These are phyloP conservation scores for Apium graveolens DNA, from an alignment of 129 eudicot species.

Conservation along the genomic window DNA sequence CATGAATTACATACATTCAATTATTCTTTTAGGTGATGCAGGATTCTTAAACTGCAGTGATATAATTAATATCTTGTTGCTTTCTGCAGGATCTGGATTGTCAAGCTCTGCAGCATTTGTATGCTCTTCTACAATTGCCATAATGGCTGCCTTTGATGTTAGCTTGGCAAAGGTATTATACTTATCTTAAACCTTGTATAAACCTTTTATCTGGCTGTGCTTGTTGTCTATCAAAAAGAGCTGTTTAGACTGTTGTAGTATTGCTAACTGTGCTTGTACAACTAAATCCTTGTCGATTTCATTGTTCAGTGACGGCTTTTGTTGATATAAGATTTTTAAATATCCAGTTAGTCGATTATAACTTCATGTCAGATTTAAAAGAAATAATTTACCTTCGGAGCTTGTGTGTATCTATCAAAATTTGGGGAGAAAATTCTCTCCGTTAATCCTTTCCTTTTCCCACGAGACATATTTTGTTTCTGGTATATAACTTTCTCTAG, in stretches of 20 bases:
- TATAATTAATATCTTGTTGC: not conserved
- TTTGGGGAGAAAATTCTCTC: not conserved
- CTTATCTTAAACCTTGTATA: not conserved
- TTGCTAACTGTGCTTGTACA: not conserved
- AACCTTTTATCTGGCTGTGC: not conserved
- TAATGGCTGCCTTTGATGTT: conserved; percentile 78
- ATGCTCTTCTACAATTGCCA: conserved; percentile 90
- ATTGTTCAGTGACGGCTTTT: not conserved
- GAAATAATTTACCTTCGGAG: not conserved
- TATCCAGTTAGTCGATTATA: not conserved
- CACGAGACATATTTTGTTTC: not conserved
- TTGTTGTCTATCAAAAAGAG: not conserved
- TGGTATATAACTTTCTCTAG: not conserved
- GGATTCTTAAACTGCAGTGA: not conserved
- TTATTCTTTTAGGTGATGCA: conserved; percentile 7
- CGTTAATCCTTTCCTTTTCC: not conserved
- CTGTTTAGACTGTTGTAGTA: not conserved
- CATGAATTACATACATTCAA: not conserved
- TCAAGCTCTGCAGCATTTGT: conserved; percentile 99
- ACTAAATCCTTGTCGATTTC: not conserved
- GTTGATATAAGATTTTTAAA: not conserved
- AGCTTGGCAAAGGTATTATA: conserved; percentile 65
- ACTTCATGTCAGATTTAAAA: not conserved
- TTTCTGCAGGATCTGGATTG: conserved; percentile 72
- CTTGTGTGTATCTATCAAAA: not conserved